Base-by-base conservation (phyloP, 2,329 filamentous ascomycete genomes). In the Scedosporium dehoogii region DNA sequence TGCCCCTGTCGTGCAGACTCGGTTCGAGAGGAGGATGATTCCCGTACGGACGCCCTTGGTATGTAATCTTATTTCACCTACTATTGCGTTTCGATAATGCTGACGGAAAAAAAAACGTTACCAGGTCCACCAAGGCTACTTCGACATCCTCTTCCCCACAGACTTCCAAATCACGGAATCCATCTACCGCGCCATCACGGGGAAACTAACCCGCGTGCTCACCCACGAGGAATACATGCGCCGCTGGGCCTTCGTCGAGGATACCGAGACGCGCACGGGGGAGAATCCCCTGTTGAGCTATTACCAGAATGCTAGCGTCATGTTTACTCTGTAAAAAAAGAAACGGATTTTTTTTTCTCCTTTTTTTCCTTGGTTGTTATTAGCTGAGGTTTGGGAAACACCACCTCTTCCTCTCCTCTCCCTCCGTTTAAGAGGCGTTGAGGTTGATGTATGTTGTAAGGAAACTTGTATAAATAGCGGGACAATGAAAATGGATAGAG, bases 91-190 rank as follows among this genome's bases (percentile, higher is more conserved):
- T n/a, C n/a, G n/a, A 56, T 33, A 63, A 63, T 65, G 46, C 68
- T 48, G 5, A 23, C 14, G 9, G 38, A 10, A 12, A 55, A 33
- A 29, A 10, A 12, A 55, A 33, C 23, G 21, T 42, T 62, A 42
- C 48, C 66, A 96, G 91, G 91, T 97, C 58, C 92, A 97, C 73
- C 96, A 99, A 78, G 96, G 94, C 56, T 97, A 96, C 76, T 99
- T 99, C 72, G 96, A 99, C 73, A 97, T 99, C 69, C 87, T 99
- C 72, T 99, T 99, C 77, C 94, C 94, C 0, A 99, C 94, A 10
- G 89, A 99, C 75, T 99, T 99, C 72, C 81, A 84, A 65, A 88
- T 96, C 67, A 88, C 94, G 75, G 92, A 97, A 75, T 87, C 91
- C 69, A 86, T 97, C 68, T 99, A 99, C 76, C 87, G 91, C 62